Percentiles rank a stretch among this genome's conserved stretches.
Evolutionary conservation across 768 basidiomycete genomes (phyloP).

Genomic region (Lactifluus subvellereus): DNA sequence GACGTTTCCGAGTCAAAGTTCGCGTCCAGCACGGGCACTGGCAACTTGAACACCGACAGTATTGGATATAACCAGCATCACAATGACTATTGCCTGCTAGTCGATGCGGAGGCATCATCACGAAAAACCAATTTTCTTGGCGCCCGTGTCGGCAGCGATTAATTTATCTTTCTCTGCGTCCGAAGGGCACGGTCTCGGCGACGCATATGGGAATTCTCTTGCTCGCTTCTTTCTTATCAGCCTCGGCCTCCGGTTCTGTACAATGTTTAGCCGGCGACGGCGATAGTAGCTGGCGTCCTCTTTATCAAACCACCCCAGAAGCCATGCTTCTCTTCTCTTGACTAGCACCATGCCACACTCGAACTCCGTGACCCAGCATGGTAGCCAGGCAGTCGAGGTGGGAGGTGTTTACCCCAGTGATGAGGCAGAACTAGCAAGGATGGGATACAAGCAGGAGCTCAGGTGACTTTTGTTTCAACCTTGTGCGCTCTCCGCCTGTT

Average conservation of each 20-base stretch:
- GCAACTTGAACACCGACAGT: no score
- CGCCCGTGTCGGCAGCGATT: no score
- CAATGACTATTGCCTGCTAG: no score
- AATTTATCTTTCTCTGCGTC: neutral
- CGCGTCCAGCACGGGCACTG: no score
- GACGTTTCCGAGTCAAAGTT: no score
- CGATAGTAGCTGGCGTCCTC: neutral
- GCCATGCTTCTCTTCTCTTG: neutral
- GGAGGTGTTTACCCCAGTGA: constrained; percentile 33
- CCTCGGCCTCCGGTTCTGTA: neutral
- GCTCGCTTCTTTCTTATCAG: neutral
- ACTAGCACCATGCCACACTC: neutral
- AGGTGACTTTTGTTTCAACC: constrained; percentile 36
- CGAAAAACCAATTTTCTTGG: no score
- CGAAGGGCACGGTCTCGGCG: no score
- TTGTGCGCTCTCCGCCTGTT: neutral
- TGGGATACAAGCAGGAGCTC: constrained; percentile 70
- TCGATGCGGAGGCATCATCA: no score
- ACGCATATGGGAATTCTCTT: neutral
- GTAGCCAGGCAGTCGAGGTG: neutral
- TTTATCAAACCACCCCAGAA: neutral
- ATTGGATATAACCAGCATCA: no score
- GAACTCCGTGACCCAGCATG: neutral
- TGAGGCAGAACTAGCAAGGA: constrained; percentile 57
- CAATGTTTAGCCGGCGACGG: neutral